Evolutionary conservation across 352 stramenopile genomes (phyloP).

Genomic region (Globisporangium takayamanum): DNA sequence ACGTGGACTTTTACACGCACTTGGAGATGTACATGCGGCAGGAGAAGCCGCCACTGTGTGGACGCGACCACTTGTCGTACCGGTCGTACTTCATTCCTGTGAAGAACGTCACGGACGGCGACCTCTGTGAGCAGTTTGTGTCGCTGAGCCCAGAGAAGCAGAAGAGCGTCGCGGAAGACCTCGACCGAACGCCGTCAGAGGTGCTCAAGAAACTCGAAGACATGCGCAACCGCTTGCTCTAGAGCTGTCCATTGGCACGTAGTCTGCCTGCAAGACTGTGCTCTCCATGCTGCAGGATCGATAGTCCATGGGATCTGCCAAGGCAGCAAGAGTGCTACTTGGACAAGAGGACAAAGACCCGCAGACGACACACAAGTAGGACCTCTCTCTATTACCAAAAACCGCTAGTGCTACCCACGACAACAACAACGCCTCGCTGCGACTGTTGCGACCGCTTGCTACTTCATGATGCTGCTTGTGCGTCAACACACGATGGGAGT

Average conservation of each 20-base stretch:
- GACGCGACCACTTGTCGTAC: slow-evolving; percentile 96
- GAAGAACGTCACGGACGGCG: slow-evolving; percentile 98
- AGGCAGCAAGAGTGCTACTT: not conserved
- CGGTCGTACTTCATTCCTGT: slow-evolving; percentile 97
- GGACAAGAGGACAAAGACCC: not conserved
- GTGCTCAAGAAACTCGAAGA: slow-evolving; percentile 99
- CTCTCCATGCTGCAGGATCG: too few species aligned
- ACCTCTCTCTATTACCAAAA: too few species aligned
- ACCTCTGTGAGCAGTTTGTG: slow-evolving; percentile 96
- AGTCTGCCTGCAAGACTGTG: slow-evolving; percentile 5
- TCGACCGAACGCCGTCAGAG: slow-evolving; percentile 94
- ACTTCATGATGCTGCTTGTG: not conserved
- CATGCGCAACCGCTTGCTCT: slow-evolving; percentile 95
- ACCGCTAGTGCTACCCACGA: too few species aligned
- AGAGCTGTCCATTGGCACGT: slow-evolving; percentile 22
- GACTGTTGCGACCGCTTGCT: not conserved
- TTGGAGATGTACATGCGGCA: slow-evolving; percentile 96
- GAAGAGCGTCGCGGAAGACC: slow-evolving; percentile 92
- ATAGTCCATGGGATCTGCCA: too few species aligned
- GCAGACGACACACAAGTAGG: not conserved
- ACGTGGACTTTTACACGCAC: slow-evolving; percentile 98
- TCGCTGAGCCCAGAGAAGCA: slow-evolving; percentile 91
- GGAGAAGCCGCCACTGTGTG: slow-evolving; percentile 89
- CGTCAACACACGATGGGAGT: slow-evolving; percentile 20
- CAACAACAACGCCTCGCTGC: slow-evolving; percentile 1